Conservation (phyloP, 2,329 filamentous ascomycete genomes). For the Colletotrichum abscissum region DNA sequence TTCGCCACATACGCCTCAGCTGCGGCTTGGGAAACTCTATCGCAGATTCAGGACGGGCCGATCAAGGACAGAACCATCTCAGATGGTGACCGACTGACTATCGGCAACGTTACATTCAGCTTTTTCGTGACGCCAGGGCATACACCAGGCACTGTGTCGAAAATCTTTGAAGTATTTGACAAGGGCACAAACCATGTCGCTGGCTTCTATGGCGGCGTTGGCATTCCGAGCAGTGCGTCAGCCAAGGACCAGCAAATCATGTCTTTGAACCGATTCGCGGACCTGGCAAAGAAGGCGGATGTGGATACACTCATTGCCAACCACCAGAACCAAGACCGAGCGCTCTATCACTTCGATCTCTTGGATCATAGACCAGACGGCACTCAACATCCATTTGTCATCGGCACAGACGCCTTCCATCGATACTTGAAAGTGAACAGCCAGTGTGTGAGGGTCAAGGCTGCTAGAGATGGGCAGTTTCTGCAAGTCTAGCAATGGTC, state of each 20-base stretch:
- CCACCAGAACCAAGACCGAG: conserved; percentile 20
- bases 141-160: conserved; percentile 39
- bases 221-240: conserved; percentile 33
- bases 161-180: conserved; percentile 39
- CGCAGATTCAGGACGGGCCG: neutral
- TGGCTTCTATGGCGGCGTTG: conserved; percentile 41
- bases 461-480: conserved; percentile 11
- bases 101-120: conserved; percentile 39
- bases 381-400: conserved; percentile 12
- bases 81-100: conserved; percentile 28
- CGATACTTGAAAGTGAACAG: neutral
- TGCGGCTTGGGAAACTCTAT: conserved; percentile 29
- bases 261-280: conserved; percentile 10
- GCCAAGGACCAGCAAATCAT: conserved; percentile 38
- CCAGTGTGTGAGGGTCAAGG: conserved; percentile 9
- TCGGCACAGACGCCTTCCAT: conserved; percentile 8
- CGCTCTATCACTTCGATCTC: conserved; percentile 17
- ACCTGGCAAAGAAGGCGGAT: conserved; percentile 1
- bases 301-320: conserved; percentile 22
- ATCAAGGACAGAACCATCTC: neutral
- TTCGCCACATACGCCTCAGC: conserved; percentile 36
- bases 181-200: conserved; percentile 37
- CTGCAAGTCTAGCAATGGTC: neutral
- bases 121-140: conserved; percentile 40
- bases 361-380: neutral